Base-by-base conservation (phyloP, 331 rosid species). In the Arachis monticola region DNA sequence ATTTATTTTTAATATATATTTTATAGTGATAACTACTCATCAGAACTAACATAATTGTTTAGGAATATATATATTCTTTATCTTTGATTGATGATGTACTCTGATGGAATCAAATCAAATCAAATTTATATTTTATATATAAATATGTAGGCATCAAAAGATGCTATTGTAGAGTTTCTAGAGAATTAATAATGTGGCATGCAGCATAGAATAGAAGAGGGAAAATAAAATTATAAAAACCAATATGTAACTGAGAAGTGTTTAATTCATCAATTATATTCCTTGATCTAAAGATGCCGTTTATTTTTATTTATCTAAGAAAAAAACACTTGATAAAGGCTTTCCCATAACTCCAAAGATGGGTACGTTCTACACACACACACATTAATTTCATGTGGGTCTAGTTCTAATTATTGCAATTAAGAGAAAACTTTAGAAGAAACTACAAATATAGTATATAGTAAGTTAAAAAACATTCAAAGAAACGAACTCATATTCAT, bases 101-200 rank as follows among this genome's bases (percentile, higher is more conserved):
- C 32, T 59, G 30, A 27, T 27, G 30, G 30, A 27, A 27, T 27
- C 60, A 60, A 48, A 17, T 41, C 41, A n/a, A 12, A 5, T 44
- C 40, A 4, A 35, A 4, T 35, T 35, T 35, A 35, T 35, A 35
- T 35, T 44, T 5, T 8, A 44, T 44, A 7, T 8, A 44, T 44
- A 8, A 56, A 44, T 22, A 31, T 11, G 12, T n/a, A 42, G 55
- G 73, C 73, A 65, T 64, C 31, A 50, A 66, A 66, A n/a, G 13
- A 30, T 57, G 32, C 47, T 65, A 53, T 40, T 52, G 64, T 8
- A 41, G 31, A 41, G 31, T 40, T 74, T 74, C 45, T 51, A 10
- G 10, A 51, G 14, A 74, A 63, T 2, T 52, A 52, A 27, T 64
- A 65, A 52, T 35, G 5, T 35, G 64, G 27, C 71, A 63, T 52